A percentile compares a stretch with the other conserved stretches of the same genome.
Conservation (phyloP, 2,329 filamentous ascomycete species). For the Colletotrichum destructivum region DNA sequence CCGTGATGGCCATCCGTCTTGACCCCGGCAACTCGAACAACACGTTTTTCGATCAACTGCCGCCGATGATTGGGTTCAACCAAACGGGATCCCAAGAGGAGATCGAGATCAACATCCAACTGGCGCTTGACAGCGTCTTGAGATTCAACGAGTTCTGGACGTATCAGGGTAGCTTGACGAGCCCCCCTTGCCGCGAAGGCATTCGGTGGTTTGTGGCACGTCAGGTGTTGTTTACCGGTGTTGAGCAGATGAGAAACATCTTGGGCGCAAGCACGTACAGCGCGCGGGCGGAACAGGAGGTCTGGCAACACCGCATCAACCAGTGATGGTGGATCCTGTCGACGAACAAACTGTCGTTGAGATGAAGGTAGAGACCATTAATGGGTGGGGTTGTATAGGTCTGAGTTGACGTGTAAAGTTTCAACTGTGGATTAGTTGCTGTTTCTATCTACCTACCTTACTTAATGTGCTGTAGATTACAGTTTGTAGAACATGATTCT, state of each 20-base stretch:
- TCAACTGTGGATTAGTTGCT: too few species aligned
- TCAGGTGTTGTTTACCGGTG: slow-evolving; percentile 54
- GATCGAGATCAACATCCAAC: slow-evolving; percentile 49
- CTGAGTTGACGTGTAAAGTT: too few species aligned
- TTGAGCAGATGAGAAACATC: slow-evolving; percentile 63
- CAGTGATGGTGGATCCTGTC: slow-evolving; percentile 45
- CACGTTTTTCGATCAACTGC: slow-evolving; percentile 60
- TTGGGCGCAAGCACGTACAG: slow-evolving; percentile 61
- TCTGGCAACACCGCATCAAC: slow-evolving; percentile 64
- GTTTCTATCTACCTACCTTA: too few species aligned
- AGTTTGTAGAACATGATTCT: too few species aligned
- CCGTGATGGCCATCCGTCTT: slow-evolving; percentile 64
- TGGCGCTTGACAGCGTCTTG: slow-evolving; percentile 54
- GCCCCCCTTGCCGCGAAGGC: slow-evolving; percentile 63
- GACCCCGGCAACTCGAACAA: slow-evolving; percentile 57
- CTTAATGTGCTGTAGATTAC: too few species aligned
- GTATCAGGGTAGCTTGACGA: slow-evolving; percentile 63
- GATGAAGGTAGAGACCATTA: too few species aligned
- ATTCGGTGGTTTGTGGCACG: slow-evolving; percentile 57
- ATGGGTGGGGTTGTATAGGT: too few species aligned
- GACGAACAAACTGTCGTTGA: too few species aligned
- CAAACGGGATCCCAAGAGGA: slow-evolving; percentile 46
- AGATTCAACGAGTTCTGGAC: slow-evolving; percentile 63
- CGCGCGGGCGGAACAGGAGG: slow-evolving; percentile 60
- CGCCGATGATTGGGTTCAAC: slow-evolving; percentile 56